Conservation (phyloP, 257 asterid genomes). For the Plantago major region DNA sequence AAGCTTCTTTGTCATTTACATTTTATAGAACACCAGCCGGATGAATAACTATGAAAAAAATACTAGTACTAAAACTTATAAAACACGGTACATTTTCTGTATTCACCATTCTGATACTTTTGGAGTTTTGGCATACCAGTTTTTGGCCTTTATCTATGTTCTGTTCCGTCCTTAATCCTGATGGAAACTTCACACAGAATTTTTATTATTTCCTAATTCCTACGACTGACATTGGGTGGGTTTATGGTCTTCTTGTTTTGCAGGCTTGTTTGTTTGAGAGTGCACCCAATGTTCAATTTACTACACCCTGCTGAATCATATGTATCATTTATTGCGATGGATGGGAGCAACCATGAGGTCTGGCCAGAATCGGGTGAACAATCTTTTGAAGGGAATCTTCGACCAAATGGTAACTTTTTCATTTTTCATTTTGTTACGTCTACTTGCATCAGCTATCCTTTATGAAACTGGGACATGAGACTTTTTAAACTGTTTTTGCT, state of each 20-base stretch:
- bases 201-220: too few species aligned
- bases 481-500: too few species aligned
- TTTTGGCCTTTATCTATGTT: too few species aligned
- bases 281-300: conserved; percentile 75
- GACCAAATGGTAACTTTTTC: conserved; percentile 55
- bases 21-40: neutral
- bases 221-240: too few species aligned
- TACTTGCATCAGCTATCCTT: neutral
- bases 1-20: neutral
- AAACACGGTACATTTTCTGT: too few species aligned
- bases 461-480: too few species aligned
- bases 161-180: too few species aligned
- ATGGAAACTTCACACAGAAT: too few species aligned
- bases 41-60: too few species aligned
- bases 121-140: too few species aligned
- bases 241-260: conserved; percentile 7
- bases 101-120: too few species aligned
- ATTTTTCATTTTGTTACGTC: neutral
- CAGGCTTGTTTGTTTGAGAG: conserved; percentile 93
- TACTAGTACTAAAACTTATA: too few species aligned
- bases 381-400: conserved; percentile 61
- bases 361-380: conserved; percentile 78
- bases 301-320: conserved; percentile 77
- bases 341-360: conserved; percentile 65
- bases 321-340: conserved; percentile 62